Percentiles rank a stretch among this genome's conserved stretches.
Conservation (phyloP, 345 rosid genomes). For the Brassica cretica region DNA sequence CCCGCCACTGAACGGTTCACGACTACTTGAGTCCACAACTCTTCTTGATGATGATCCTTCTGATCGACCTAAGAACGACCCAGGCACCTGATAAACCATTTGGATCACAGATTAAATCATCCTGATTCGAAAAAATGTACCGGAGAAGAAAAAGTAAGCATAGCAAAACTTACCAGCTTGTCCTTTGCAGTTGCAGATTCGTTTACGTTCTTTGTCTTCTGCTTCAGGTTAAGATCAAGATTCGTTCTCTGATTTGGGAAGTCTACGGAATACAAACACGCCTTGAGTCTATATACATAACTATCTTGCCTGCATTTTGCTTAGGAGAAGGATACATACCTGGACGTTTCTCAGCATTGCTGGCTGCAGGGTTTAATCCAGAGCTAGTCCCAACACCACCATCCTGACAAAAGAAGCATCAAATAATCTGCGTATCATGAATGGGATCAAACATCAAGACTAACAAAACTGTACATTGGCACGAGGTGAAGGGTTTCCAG, state of each 20-base stretch:
- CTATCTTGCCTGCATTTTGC: conserved; percentile 12
- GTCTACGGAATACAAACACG: conserved; percentile 54
- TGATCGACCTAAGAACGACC: conserved; percentile 56
- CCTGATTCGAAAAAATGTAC: background rate
- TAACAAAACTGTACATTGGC: conserved; percentile 33
- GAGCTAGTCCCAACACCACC: conserved; percentile 79
- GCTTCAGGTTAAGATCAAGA: conserved; percentile 59
- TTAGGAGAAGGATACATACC: conserved; percentile 43
- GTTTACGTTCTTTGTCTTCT: conserved; percentile 67
- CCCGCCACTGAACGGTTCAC: conserved; percentile 55
- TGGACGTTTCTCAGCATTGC: conserved; percentile 57
- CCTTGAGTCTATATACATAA: conserved; percentile 34
- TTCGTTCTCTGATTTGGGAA: conserved; percentile 57
- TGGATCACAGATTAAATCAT: background rate
- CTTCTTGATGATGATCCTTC: conserved; percentile 71
- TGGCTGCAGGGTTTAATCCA: conserved; percentile 49
- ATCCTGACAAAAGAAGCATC: conserved; percentile 47
- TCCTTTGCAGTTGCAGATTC: conserved; percentile 51
- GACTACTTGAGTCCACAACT: conserved; percentile 55
- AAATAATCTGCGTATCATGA: background rate
- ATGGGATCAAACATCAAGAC: background rate
- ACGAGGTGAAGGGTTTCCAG: conserved; percentile 68
- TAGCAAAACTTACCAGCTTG: conserved; percentile 7
- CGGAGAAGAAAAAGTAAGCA: background rate
- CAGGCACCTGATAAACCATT: conserved; percentile 47